These are phyloP conservation scores for Moringa oleifera DNA, from an alignment of 345 rosid species.

Conservation along the genomic window DNA sequence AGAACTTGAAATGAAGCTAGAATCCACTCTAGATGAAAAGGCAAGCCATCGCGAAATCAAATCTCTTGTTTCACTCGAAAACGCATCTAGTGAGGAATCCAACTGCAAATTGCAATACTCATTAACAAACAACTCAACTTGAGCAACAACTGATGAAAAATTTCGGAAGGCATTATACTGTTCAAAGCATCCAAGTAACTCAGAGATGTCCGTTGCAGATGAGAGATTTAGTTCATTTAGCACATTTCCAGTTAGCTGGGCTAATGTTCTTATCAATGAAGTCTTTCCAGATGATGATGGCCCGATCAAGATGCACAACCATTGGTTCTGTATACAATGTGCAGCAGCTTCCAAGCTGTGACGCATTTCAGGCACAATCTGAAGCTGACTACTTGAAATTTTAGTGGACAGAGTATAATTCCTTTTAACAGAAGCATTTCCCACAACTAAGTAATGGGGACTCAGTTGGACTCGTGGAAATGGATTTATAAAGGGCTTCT, in stretches of 20 bases:
- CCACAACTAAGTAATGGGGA: slow-evolving; percentile 52
- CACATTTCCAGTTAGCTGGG: slow-evolving; percentile 70
- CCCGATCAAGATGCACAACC: slow-evolving; percentile 89
- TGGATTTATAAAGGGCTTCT: slow-evolving; percentile 62
- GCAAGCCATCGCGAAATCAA: slow-evolving; percentile 62
- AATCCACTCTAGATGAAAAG: slow-evolving; percentile 41
- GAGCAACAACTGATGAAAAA: slow-evolving; percentile 51
- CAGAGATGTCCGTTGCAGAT: slow-evolving; percentile 88
- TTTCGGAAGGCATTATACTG: slow-evolving; percentile 78
- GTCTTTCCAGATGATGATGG: slow-evolving; percentile 94
- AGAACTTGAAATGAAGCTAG: slow-evolving; percentile 31
- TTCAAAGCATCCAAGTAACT: slow-evolving; percentile 94
- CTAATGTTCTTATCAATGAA: slow-evolving; percentile 71
- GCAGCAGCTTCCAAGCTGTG: slow-evolving; percentile 82
- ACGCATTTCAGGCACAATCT: slow-evolving; percentile 68
- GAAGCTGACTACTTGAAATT: slow-evolving; percentile 41
- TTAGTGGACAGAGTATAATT: slow-evolving; percentile 31
- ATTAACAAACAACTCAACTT: slow-evolving; percentile 53
- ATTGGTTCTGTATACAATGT: slow-evolving; percentile 65
- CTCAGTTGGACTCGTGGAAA: slow-evolving; percentile 73
- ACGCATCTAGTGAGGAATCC: slow-evolving; percentile 37
- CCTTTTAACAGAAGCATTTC: slow-evolving; percentile 64
- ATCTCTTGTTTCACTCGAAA: slow-evolving; percentile 34
- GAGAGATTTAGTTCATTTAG: slow-evolving; percentile 84
- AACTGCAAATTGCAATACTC: slow-evolving; percentile 57